Evolutionary conservation across 2,329 filamentous ascomycete genomes (phyloP).

Genomic region (Blastomyces silverae): DNA sequence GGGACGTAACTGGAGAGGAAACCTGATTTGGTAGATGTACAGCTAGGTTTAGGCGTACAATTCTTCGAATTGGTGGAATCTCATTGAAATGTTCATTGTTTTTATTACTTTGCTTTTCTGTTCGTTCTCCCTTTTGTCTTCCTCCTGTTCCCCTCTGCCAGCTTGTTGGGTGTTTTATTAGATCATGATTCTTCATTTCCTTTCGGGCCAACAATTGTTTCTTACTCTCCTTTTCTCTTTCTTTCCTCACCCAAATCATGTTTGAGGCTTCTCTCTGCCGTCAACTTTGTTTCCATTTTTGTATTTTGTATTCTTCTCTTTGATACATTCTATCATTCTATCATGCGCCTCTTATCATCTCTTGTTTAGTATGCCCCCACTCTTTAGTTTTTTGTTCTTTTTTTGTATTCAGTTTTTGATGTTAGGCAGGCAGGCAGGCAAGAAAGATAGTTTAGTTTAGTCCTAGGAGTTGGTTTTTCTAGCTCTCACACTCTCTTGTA

Average conservation of each 20-base stretch:
- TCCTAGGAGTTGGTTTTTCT: background rate
- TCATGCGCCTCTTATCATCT: background rate
- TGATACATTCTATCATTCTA: background rate
- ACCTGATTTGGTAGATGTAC: background rate
- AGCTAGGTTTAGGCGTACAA: background rate
- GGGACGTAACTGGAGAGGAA: background rate
- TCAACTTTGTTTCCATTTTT: background rate
- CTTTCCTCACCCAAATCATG: background rate
- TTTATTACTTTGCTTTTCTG: background rate
- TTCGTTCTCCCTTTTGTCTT: background rate
- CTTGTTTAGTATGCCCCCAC: background rate
- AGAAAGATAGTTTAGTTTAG: background rate
- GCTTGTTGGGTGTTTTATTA: background rate
- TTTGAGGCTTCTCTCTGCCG: background rate
- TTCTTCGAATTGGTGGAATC: slow-evolving; percentile 5
- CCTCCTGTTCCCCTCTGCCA: background rate
- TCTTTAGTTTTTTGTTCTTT: background rate
- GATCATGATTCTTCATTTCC: slow-evolving; percentile 1
- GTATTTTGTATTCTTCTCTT: background rate
- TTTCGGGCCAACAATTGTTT: background rate
- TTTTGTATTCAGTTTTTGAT: background rate
- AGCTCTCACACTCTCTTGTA: background rate
- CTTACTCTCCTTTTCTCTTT: background rate
- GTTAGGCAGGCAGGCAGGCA: background rate
- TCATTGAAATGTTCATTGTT: background rate